Evolutionary conservation across 2,329 filamentous ascomycete genomes (phyloP).

Genomic region (Phaeophleospora eucalypticola): DNA sequence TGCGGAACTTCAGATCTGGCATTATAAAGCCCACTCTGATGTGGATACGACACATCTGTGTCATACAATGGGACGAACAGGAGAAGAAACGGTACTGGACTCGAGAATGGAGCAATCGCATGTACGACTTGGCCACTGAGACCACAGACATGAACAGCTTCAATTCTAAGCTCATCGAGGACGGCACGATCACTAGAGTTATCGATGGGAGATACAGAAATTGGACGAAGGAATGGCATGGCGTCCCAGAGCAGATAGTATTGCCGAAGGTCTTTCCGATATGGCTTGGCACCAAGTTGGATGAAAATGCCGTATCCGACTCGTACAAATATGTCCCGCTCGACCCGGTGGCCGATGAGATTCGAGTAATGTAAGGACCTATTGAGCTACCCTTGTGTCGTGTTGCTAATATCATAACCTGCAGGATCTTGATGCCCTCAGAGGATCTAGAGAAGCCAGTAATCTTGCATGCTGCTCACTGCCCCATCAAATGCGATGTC

Average conservation of each 20-base stretch:
- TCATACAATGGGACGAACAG: conserved; percentile 3
- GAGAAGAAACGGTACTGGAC: conserved; percentile 8
- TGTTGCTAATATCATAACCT: no score
- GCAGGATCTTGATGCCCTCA: no score
- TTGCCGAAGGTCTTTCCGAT: no score
- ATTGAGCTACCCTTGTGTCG: no score
- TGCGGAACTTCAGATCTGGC: conserved; percentile 4
- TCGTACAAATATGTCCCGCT: no score
- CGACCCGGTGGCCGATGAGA: no score
- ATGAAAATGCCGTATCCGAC: no score
- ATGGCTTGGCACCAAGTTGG: no score
- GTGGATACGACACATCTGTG: conserved; percentile 11
- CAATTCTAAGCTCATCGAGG: conserved; percentile 8
- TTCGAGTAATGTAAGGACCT: no score
- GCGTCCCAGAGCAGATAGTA: neutral
- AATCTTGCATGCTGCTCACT: conserved; percentile 6
- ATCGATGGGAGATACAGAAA: neutral
- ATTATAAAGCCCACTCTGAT: conserved; percentile 1
- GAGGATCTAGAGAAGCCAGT: no score
- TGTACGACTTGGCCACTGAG: conserved; percentile 11
- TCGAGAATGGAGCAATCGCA: conserved; percentile 8
- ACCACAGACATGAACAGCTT: conserved; percentile 9
- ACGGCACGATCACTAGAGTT: conserved; percentile 3
- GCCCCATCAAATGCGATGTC: conserved; percentile 9
- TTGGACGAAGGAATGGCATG: conserved; percentile 11